A percentile compares a stretch with the other conserved stretches of the same genome.
Evolutionary conservation across 257 asterid species (phyloP).

Genomic region (Solanum medicagineum): DNA sequence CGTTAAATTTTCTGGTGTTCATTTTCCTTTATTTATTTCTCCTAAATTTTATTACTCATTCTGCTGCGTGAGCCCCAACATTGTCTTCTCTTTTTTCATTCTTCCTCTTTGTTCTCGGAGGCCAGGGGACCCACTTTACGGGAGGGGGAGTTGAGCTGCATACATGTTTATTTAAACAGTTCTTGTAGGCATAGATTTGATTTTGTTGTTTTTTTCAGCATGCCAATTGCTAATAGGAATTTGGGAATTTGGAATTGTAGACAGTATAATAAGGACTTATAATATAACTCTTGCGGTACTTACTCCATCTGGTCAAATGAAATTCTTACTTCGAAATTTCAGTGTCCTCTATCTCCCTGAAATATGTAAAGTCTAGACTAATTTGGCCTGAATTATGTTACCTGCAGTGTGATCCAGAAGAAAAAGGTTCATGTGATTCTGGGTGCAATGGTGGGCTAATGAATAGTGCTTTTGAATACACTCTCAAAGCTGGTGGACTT

Average conservation of each 20-base stretch:
- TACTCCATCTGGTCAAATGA: background rate
- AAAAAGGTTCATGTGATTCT: slow-evolving; percentile 56
- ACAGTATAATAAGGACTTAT: background rate
- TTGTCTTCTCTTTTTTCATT: background rate
- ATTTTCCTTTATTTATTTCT: too few relatives aligned
- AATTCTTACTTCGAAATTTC: background rate
- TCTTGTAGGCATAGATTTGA: background rate
- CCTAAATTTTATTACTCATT: too few relatives aligned
- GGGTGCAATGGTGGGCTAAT: slow-evolving; percentile 89
- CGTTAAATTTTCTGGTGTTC: too few relatives aligned
- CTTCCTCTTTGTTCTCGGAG: background rate
- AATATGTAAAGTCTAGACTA: too few relatives aligned
- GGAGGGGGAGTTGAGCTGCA: background rate
- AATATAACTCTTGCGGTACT: background rate
- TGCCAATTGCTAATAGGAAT: background rate
- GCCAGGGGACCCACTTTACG: background rate
- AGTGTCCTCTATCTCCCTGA: background rate
- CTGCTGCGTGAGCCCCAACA: too few relatives aligned
- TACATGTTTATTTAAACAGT: background rate
- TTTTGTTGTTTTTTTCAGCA: background rate
- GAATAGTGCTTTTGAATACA: slow-evolving; percentile 83
- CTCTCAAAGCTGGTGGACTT: slow-evolving; percentile 80
- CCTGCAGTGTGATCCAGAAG: slow-evolving; percentile 83
- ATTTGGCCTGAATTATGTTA: background rate
- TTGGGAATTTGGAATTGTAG: background rate